phyloP scores from a whole-genome alignment of 768 basidiomycete species.

The Psilocybe subaeruginosa region DNA sequence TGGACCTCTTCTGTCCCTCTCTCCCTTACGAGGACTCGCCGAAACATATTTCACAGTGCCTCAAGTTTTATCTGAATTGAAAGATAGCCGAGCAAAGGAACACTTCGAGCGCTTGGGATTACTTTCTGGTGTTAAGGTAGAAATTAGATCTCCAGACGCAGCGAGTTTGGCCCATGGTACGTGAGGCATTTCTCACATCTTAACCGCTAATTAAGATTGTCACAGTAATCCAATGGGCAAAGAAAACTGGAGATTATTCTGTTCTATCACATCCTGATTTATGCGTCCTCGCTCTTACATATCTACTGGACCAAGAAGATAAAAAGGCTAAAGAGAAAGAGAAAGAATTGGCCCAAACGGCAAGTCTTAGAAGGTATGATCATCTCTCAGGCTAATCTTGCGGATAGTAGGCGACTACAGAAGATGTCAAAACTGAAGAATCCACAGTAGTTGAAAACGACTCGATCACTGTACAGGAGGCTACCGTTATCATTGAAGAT shows the following conservation, averaged over 20 bases:
- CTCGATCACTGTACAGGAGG: conserved; percentile 1
- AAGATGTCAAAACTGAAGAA: conserved; percentile 8
- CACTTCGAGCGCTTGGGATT: conserved; percentile 82
- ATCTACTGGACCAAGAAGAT: conserved; percentile 67
- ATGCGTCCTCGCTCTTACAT: conserved; percentile 87
- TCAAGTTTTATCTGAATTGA: conserved; percentile 87
- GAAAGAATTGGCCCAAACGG: conserved; percentile 23
- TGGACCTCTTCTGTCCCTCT: conserved; percentile 87
- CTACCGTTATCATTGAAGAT: conserved; percentile 18
- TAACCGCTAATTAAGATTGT: background rate
- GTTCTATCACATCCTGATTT: conserved; percentile 92
- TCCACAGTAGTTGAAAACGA: background rate
- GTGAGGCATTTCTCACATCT: conserved; percentile 14
- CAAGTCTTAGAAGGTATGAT: conserved; percentile 8
- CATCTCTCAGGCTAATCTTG: conserved; percentile 15
- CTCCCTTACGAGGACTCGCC: conserved; percentile 88
- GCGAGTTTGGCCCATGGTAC: conserved; percentile 66
- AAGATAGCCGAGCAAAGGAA: conserved; percentile 85
- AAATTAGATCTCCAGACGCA: conserved; percentile 71
- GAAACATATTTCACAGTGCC: conserved; percentile 86
- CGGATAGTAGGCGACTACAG: conserved; percentile 33
- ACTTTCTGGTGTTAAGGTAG: conserved; percentile 74
- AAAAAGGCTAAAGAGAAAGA: conserved; percentile 36
- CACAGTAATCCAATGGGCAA: conserved; percentile 87
- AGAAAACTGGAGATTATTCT: conserved; percentile 95